phyloP scores from a whole-genome alignment of 2,329 filamentous ascomycete genomes.

The Penicillium sp. region DNA sequence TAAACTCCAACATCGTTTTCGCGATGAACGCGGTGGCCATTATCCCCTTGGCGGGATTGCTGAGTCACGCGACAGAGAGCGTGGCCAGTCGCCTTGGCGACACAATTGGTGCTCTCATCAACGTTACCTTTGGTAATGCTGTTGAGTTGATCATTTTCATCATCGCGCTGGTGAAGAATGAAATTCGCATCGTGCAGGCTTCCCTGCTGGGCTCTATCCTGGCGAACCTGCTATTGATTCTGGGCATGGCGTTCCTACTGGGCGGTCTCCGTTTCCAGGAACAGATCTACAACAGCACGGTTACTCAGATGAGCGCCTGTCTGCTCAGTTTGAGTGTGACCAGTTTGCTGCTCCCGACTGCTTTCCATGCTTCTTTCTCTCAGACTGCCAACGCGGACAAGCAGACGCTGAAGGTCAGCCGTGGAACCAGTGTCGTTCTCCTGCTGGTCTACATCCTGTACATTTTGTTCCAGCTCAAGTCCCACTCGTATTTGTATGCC shows the following conservation, averaged over 20 bases:
- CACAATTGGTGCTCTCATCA: constrained; percentile 70
- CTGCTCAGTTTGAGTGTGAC: constrained; percentile 86
- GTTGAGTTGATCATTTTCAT: constrained; percentile 78
- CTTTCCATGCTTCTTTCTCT: constrained; percentile 85
- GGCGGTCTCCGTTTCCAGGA: constrained; percentile 85
- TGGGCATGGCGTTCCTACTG: constrained; percentile 88
- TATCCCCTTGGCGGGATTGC: constrained; percentile 69
- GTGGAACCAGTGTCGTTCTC: constrained; percentile 82
- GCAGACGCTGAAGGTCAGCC: constrained; percentile 79
- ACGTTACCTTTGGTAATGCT: constrained; percentile 76
- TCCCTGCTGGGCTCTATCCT: constrained; percentile 87
- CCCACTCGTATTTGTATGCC: constrained; percentile 87
- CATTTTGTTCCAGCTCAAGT: constrained; percentile 86
- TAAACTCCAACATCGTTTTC: constrained; percentile 65
- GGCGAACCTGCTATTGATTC: constrained; percentile 81
- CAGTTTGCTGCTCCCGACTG: constrained; percentile 83
- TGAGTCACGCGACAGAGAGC: constrained; percentile 73
- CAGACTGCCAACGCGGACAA: constrained; percentile 62
- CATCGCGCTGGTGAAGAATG: constrained; percentile 74
- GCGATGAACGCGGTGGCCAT: constrained; percentile 75
- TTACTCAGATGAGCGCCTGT: constrained; percentile 95
- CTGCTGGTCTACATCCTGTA: constrained; percentile 81
- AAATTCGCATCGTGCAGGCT: constrained; percentile 90
- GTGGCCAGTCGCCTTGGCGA: constrained; percentile 73
- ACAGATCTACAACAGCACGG: constrained; percentile 94